These are phyloP conservation scores for Syzygium jambos DNA, from an alignment of 345 rosid species.

Conservation along the genomic window DNA sequence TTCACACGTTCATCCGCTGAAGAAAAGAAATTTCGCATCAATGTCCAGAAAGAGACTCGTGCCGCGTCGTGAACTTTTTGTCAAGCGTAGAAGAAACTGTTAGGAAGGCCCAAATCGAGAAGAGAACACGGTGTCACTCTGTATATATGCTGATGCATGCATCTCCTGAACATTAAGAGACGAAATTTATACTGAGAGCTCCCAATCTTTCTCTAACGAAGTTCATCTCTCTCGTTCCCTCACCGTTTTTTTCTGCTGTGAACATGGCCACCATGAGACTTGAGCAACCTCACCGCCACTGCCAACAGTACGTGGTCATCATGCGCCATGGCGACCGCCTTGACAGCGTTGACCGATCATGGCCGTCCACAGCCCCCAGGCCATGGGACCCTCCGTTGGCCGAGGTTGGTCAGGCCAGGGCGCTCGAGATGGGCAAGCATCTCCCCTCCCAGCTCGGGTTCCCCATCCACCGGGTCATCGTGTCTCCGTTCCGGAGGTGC, in stretches of 20 bases:
- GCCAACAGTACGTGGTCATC: constrained; percentile 55
- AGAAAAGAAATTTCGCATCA: neutral
- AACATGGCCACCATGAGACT: neutral
- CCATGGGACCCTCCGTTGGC: constrained; percentile 82
- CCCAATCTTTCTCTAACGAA: neutral
- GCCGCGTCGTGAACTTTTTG: neutral
- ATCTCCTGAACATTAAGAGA: neutral
- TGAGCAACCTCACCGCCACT: neutral
- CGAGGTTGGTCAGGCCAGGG: constrained; percentile 37
- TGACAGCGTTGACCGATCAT: constrained; percentile 50
- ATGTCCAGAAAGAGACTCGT: neutral
- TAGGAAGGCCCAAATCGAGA: neutral
- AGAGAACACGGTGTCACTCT: neutral
- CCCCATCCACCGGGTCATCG: constrained; percentile 72
- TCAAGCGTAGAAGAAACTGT: neutral
- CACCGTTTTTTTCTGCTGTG: neutral
- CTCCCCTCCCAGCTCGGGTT: constrained; percentile 36
- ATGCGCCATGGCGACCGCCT: constrained; percentile 93
- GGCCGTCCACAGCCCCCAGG: constrained; percentile 47
- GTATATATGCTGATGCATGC: neutral
- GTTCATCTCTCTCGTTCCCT: neutral
- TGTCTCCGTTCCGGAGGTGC: constrained; percentile 87
- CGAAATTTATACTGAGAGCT: neutral
- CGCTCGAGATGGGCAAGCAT: constrained; percentile 34
- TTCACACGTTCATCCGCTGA: neutral